Evolutionary conservation across 75 land plant genomes (phyloP), one percentile per base, ranked within the genome.

Genomic region (Larix kaempferi): DNA sequence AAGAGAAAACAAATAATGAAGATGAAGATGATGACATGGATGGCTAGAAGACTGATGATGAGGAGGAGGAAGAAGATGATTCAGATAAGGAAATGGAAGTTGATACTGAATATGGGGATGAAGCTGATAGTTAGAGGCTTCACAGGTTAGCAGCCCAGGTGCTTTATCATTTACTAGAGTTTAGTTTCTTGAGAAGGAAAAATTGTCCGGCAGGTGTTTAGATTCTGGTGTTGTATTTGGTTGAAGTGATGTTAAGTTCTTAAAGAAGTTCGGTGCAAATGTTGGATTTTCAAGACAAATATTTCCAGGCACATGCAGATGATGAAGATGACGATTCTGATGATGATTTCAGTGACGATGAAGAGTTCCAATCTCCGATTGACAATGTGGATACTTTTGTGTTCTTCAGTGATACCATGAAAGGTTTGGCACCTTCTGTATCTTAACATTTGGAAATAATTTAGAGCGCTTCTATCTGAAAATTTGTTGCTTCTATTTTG

Each of bases 281-380:
- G n/a, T 6, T 21, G 15, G 13, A 37, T 52, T 74, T 21, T 58
- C 89, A 95, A 94, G 98, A 94, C 23, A 95, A 78, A 79, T 81
- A 85, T 75, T 88, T 91, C 73, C 90, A 84, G 14, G 56, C 86
- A 19, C 79, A 80, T 59, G 23, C 15, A 8, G 73, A 80, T 76
- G 92, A 90, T 77, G 88, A 84, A 4, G 89, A 88, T 13, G 91
- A 91, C 74, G 96, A 83, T 22, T 77, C 84, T 13, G 96, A 93
- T 78, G 96, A 98, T 80, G 91, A 91, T 57, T 88, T 81, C 56
- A 88, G 91, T 73, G 99, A 97, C 71, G 99, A 98, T 84, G 99
- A 98, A 79, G 98, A 98, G 77, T 83, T 95, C 59, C 99, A 98
- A 57, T 89, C 99, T 54, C 98, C 99, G 7, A 91, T 98, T 80